phyloP scores from a whole-genome alignment of 2,329 filamentous ascomycete species.

The Daldinia eschscholtzii region DNA sequence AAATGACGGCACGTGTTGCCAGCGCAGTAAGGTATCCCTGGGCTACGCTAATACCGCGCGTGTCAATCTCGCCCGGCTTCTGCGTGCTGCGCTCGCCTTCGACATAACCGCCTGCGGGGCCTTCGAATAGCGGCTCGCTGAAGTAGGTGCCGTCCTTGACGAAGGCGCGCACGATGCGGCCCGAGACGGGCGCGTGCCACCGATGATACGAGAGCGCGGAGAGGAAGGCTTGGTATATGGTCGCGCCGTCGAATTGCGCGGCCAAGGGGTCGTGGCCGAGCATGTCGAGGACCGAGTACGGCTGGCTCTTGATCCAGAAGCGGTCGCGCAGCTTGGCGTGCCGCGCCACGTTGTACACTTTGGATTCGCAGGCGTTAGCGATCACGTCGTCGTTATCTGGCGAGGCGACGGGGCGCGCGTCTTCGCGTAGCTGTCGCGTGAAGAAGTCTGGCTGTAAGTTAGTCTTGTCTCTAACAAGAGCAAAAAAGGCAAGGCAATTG shows the following conservation, averaged over 20 bases:
- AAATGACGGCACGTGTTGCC: slow-evolving; percentile 77
- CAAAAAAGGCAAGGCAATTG: too few relatives aligned
- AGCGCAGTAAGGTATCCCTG: slow-evolving; percentile 76
- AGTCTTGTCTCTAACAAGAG: background rate
- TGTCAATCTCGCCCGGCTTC: slow-evolving; percentile 45
- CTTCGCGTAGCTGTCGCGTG: slow-evolving; percentile 62
- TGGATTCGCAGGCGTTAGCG: slow-evolving; percentile 69
- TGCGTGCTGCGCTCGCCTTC: slow-evolving; percentile 37
- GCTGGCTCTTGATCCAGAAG: slow-evolving; percentile 72
- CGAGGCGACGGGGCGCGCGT: slow-evolving; percentile 62
- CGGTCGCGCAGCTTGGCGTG: slow-evolving; percentile 61
- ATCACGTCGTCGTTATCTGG: slow-evolving; percentile 64
- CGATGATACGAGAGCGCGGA: slow-evolving; percentile 71
- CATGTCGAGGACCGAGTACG: slow-evolving; percentile 68
- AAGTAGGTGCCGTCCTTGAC: slow-evolving; percentile 70
- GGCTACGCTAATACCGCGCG: slow-evolving; percentile 56
- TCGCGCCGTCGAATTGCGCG: slow-evolving; percentile 65
- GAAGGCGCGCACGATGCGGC: slow-evolving; percentile 64
- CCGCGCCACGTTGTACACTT: slow-evolving; percentile 57
- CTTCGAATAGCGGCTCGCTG: slow-evolving; percentile 66
- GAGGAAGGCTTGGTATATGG: slow-evolving; percentile 72
- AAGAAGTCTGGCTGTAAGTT: slow-evolving; percentile 62
- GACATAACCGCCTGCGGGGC: slow-evolving; percentile 45
- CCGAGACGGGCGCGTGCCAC: slow-evolving; percentile 71
- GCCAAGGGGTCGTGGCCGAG: slow-evolving; percentile 61